These are phyloP conservation scores for Lasiosphaeria hispida DNA, from an alignment of 495 filamentous ascomycete species.

Conservation along the genomic window DNA sequence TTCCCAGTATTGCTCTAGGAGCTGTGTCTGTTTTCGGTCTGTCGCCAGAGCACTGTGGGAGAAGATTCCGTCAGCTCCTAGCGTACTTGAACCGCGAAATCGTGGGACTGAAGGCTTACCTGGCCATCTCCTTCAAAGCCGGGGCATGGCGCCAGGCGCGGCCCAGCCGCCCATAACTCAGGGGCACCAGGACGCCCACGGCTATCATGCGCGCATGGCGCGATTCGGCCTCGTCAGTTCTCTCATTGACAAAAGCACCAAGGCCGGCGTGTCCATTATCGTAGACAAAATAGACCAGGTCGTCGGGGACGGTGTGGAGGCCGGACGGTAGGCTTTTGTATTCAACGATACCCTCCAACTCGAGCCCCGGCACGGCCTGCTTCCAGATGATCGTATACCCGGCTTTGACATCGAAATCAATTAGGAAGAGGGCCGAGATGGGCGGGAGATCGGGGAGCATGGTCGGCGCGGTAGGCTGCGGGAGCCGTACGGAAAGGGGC, in stretches of 20 bases:
- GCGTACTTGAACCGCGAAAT: not conserved
- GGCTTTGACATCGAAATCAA: slow-evolving; percentile 81
- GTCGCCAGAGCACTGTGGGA: slow-evolving; percentile 48
- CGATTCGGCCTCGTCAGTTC: slow-evolving; percentile 68
- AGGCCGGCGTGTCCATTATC: slow-evolving; percentile 74
- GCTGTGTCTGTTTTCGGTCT: slow-evolving; percentile 54
- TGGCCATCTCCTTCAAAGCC: slow-evolving; percentile 69
- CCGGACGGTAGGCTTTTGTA: slow-evolving; percentile 93
- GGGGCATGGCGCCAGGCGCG: slow-evolving; percentile 86
- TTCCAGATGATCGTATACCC: slow-evolving; percentile 90
- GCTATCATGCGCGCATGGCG: slow-evolving; percentile 92
- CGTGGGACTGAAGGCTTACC: slow-evolving; percentile 41
- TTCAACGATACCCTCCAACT: slow-evolving; percentile 86
- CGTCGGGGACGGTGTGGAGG: slow-evolving; percentile 81
- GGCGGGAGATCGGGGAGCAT: slow-evolving; percentile 60
- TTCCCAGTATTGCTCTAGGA: slow-evolving; percentile 80
- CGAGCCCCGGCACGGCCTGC: slow-evolving; percentile 64
- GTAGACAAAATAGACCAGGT: slow-evolving; percentile 92
- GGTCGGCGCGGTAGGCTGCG: slow-evolving; percentile 27
- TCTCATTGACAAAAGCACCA: slow-evolving; percentile 85
- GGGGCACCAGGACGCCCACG: slow-evolving; percentile 81
- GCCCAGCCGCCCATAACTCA: slow-evolving; percentile 83
- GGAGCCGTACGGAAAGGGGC: slow-evolving; percentile 47
- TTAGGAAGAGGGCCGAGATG: slow-evolving; percentile 79
- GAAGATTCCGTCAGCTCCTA: not conserved